A percentile compares a stretch with the other conserved stretches of the same genome.
These are phyloP conservation scores for Pleurotus tuber-regium DNA, from an alignment of 768 basidiomycete species.

Conservation along the genomic window DNA sequence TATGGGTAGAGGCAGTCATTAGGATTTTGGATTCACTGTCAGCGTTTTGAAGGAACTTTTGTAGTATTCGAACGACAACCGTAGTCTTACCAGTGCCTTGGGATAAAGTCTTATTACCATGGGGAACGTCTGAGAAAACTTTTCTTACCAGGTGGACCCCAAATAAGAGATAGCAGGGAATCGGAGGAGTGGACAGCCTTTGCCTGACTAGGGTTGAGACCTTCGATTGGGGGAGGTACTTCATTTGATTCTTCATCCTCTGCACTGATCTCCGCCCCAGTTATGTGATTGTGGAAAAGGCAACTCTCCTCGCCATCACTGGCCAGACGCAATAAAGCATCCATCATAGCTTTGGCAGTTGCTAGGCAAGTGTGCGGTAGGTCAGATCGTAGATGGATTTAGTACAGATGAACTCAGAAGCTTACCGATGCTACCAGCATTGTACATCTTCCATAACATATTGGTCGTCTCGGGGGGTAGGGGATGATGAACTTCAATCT, in stretches of 20 bases:
- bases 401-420: neutral
- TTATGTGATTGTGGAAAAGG: constrained; percentile 47
- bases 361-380: constrained; percentile 37
- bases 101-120: neutral
- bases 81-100: constrained; percentile 72
- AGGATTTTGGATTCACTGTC: constrained; percentile 44
- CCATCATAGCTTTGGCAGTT: constrained; percentile 64
- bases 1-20: constrained; percentile 73
- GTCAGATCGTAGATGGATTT: too few relatives aligned
- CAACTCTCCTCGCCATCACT: constrained; percentile 44
- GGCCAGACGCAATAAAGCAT: constrained; percentile 51
- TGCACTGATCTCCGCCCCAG: constrained; percentile 20
- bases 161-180: constrained; percentile 52
- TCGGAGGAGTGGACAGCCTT: constrained; percentile 44
- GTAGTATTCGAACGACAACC: constrained; percentile 61
- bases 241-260: neutral
- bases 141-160: constrained; percentile 62
- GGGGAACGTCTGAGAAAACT: neutral
- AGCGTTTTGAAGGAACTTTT: constrained; percentile 32
- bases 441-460: constrained; percentile 66
- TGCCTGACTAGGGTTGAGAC: constrained; percentile 55
- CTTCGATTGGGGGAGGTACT: constrained; percentile 7
- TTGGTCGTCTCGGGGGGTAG: constrained; percentile 56
- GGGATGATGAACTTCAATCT: constrained; percentile 51
- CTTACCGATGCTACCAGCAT: constrained; percentile 58